phyloP scores from a whole-genome alignment of 2,329 filamentous ascomycete species.

The Malbranchea zuffiana region DNA sequence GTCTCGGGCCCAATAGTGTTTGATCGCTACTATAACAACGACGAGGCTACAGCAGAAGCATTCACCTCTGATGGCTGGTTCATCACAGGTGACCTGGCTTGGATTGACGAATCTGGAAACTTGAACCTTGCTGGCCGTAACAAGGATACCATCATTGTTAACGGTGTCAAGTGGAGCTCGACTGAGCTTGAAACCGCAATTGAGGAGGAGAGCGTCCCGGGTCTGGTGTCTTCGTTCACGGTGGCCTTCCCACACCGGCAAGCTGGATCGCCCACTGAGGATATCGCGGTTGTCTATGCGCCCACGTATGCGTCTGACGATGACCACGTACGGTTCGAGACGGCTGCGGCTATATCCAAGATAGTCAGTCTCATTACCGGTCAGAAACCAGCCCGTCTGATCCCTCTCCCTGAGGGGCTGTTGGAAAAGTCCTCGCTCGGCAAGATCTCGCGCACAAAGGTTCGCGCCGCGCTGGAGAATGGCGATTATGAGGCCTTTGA shows the following conservation, averaged over 20 bases:
- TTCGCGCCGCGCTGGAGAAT: slow-evolving; percentile 20
- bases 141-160: slow-evolving; percentile 40
- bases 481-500: slow-evolving; percentile 21
- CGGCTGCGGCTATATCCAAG: slow-evolving; percentile 17
- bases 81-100: slow-evolving; percentile 17
- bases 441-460: slow-evolving; percentile 33
- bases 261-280: slow-evolving; percentile 27
- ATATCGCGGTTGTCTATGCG: slow-evolving; percentile 32
- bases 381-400: slow-evolving; percentile 18
- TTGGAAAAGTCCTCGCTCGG: slow-evolving; percentile 32
- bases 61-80: slow-evolving; percentile 20
- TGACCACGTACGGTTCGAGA: slow-evolving; percentile 16
- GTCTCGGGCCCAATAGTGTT: slow-evolving; percentile 27
- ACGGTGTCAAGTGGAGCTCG: slow-evolving; percentile 36
- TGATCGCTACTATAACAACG: slow-evolving; percentile 16
- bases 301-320: slow-evolving; percentile 22
- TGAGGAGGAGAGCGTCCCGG: slow-evolving; percentile 24
- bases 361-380: slow-evolving; percentile 6
- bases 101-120: slow-evolving; percentile 28
- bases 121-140: slow-evolving; percentile 30
- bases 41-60: slow-evolving; percentile 12
- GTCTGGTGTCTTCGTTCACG: slow-evolving; percentile 21
- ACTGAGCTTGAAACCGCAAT: slow-evolving; percentile 32
- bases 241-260: slow-evolving; percentile 33
- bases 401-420: slow-evolving; percentile 19